phyloP scores from a whole-genome alignment of 129 eudicot genomes.

The Pseudognaphalium luteoalbum region DNA sequence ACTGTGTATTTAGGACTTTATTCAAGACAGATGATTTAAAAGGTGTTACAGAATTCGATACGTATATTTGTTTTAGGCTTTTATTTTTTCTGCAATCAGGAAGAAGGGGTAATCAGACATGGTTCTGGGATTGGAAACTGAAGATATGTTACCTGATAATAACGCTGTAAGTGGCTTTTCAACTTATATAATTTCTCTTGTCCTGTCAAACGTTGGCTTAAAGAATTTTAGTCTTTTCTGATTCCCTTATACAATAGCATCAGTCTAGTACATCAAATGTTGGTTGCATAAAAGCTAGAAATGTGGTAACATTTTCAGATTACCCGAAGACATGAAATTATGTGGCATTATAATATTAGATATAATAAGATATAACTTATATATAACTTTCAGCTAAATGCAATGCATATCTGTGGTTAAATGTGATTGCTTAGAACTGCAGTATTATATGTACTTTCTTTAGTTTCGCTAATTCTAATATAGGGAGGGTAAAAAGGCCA shows the following conservation, averaged over 20 bases:
- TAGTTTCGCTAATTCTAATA: not conserved
- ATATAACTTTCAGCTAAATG: slow-evolving; percentile 2
- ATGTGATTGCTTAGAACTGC: not conserved
- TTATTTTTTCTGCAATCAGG: not conserved
- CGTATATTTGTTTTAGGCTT: not conserved
- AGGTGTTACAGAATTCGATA: not conserved
- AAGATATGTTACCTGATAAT: not conserved
- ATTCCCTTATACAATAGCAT: not conserved
- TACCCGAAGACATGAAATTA: slow-evolving; percentile 3
- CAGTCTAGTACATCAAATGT: not conserved
- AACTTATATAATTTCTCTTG: not conserved
- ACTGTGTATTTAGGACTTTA: not conserved
- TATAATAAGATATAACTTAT: not conserved
- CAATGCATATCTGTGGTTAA: not conserved
- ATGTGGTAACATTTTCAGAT: not conserved
- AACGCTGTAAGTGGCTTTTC: not conserved
- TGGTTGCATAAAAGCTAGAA: slow-evolving; percentile 1
- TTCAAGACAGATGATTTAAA: not conserved
- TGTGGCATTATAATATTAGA: not conserved
- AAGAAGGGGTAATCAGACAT: not conserved
- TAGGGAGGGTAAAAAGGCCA: not conserved
- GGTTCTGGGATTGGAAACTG: not conserved
- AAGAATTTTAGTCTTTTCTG: not conserved
- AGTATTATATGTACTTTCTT: not conserved
- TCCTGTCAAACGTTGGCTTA: not conserved